A percentile compares a stretch with the other conserved stretches of the same genome.
These are phyloP conservation scores for Dendrobium nobile DNA, from an alignment of 106 monocot genomes.

Conservation along the genomic window DNA sequence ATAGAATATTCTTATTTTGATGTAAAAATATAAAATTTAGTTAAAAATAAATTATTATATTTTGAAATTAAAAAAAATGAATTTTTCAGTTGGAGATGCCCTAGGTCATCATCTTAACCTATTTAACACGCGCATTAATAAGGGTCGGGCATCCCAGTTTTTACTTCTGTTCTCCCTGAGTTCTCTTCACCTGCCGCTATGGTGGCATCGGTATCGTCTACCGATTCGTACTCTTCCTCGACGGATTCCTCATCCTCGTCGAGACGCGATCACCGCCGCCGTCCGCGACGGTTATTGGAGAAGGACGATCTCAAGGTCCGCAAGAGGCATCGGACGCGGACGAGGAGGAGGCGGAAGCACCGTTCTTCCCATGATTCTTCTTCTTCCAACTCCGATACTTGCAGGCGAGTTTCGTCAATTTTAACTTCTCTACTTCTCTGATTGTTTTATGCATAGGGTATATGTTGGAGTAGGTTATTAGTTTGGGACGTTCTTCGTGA, in stretches of 20 bases:
- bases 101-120: too few species aligned
- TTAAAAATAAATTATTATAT: too few species aligned
- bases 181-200: neutral
- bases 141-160: too few species aligned
- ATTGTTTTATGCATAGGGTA: neutral
- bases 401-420: conserved; percentile 18
- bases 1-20: too few species aligned
- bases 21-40: too few species aligned
- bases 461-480: neutral
- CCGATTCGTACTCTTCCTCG: conserved; percentile 1
- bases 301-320: conserved; percentile 39
- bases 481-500: neutral
- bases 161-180: too few species aligned
- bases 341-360: conserved; percentile 28
- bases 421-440: neutral
- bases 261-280: conserved; percentile 11
- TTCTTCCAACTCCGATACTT: conserved; percentile 19
- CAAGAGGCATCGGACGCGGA: conserved; percentile 25
- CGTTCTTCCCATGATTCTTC: conserved; percentile 19
- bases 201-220: conserved; percentile 2
- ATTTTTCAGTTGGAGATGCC: too few species aligned
- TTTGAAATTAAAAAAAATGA: too few species aligned
- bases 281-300: conserved; percentile 14
- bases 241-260: conserved; percentile 4
- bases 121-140: too few species aligned